Evolutionary conservation across 2,329 filamentous ascomycete genomes (phyloP).

Genomic region (Davidsoniella australis): DNA sequence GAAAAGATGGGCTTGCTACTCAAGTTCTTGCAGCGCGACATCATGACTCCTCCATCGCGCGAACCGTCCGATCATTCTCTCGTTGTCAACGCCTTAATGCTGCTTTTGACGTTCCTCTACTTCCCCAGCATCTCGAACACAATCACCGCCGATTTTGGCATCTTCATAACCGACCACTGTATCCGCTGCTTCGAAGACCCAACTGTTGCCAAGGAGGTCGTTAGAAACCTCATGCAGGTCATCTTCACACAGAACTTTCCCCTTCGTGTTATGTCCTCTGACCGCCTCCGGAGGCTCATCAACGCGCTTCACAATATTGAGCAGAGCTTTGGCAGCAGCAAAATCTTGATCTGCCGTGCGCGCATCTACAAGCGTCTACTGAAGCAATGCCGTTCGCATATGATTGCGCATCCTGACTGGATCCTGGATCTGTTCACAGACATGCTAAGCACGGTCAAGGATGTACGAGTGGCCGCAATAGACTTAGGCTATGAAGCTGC

Average conservation of each 20-base stretch:
- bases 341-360: conserved; percentile 60
- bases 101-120: conserved; percentile 62
- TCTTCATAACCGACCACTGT: conserved; percentile 66
- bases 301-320: conserved; percentile 55
- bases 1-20: conserved; percentile 62
- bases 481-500: conserved; percentile 55
- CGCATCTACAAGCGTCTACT: conserved; percentile 64
- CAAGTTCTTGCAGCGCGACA: conserved; percentile 71
- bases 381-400: conserved; percentile 49
- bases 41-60: conserved; percentile 41
- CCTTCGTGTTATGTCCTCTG: conserved; percentile 52
- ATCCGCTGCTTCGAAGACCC: conserved; percentile 56
- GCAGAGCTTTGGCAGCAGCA: conserved; percentile 59
- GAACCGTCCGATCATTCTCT: conserved; percentile 49
- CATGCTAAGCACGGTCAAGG: conserved; percentile 61
- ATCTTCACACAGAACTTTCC: conserved; percentile 68
- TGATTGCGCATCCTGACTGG: conserved; percentile 62
- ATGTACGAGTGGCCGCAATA: conserved; percentile 61
- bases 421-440: conserved; percentile 66
- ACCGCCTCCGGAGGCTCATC: conserved; percentile 55
- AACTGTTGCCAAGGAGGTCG: conserved; percentile 55
- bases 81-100: conserved; percentile 57
- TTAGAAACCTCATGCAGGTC: conserved; percentile 65
- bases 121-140: conserved; percentile 52
- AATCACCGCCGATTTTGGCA: conserved; percentile 61